A percentile compares a stretch with the other conserved stretches of the same genome.
phyloP scores from a whole-genome alignment of 805 yeast genomes.

The Ogataea pini region DNA sequence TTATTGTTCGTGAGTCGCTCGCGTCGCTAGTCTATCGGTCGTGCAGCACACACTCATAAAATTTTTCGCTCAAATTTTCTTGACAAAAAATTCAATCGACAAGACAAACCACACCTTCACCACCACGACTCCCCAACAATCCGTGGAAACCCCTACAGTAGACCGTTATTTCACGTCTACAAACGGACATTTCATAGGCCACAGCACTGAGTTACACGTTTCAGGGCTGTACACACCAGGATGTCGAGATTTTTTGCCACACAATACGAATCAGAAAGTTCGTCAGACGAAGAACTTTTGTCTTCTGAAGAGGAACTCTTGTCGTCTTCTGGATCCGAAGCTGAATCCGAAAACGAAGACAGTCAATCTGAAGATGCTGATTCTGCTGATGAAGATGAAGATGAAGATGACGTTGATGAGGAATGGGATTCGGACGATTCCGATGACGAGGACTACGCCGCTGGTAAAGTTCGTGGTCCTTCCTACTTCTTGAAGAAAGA shows the following conservation, averaged over 20 bases:
- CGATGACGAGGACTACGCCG: conserved; percentile 41
- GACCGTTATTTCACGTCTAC: conserved; percentile 3
- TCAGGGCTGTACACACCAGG: conserved; percentile 4
- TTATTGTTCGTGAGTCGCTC: too few relatives aligned
- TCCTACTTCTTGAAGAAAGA: conserved; percentile 55
- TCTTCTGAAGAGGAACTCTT: conserved; percentile 65
- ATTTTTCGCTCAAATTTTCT: conserved; percentile 6
- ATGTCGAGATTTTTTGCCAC: conserved; percentile 94
- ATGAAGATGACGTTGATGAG: conserved; percentile 44
- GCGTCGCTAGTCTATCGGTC: too few relatives aligned
- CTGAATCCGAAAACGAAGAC: conserved; percentile 18
- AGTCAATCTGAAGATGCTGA: conserved; percentile 23
- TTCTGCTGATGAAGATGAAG: conserved; percentile 38
- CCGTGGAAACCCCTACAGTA: neutral
- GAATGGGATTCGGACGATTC: conserved; percentile 47
- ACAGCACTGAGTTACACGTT: conserved; percentile 1
- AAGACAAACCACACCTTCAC: neutral
- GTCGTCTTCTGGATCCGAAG: conserved; percentile 37
- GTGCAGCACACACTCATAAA: neutral
- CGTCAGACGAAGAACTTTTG: conserved; percentile 53
- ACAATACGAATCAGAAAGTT: conserved; percentile 50
- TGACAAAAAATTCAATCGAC: conserved; percentile 2
- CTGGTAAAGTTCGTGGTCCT: conserved; percentile 46
- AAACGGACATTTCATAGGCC: conserved; percentile 2
- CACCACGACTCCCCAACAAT: neutral